Evolutionary conservation across 2,329 filamentous ascomycete species (phyloP).

Genomic region (Stemphylium lycopersici): DNA sequence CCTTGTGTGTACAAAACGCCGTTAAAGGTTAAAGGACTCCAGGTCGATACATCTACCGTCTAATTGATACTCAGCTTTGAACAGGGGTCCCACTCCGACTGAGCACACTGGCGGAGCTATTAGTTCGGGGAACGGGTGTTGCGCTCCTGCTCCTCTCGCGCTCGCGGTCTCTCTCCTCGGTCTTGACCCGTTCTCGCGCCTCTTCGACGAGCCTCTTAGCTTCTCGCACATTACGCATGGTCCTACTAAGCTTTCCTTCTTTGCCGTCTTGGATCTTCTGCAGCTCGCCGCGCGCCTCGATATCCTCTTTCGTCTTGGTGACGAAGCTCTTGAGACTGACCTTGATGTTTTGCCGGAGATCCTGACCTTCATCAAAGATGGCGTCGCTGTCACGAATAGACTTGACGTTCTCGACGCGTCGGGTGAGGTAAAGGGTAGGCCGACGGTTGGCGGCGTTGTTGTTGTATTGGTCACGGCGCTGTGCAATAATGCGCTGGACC

Average conservation of each 20-base stretch:
- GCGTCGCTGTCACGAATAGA: constrained; percentile 43
- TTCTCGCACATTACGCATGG: constrained; percentile 41
- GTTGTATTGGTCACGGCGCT: constrained; percentile 47
- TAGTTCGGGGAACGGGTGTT: constrained; percentile 30
- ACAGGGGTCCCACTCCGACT: constrained; percentile 33
- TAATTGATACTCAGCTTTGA: constrained; percentile 3
- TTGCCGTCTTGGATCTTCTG: constrained; percentile 44
- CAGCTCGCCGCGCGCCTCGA: constrained; percentile 40
- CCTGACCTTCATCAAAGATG: constrained; percentile 41
- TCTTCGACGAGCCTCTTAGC: constrained; percentile 45
- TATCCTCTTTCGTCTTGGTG: constrained; percentile 43
- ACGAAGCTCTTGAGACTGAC: constrained; percentile 45
- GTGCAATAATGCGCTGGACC: constrained; percentile 70
- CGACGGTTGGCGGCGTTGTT: constrained; percentile 29
- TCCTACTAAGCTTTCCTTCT: constrained; percentile 39
- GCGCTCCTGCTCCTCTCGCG: constrained; percentile 32
- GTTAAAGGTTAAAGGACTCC: neutral
- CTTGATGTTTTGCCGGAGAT: constrained; percentile 36
- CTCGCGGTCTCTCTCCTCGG: constrained; percentile 38
- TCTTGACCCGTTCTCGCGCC: constrained; percentile 39
- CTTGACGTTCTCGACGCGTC: constrained; percentile 55
- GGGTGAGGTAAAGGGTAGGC: constrained; percentile 64
- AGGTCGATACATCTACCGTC: neutral
- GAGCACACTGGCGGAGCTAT: constrained; percentile 27
- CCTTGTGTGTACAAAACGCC: constrained; percentile 13